These are phyloP conservation scores for Glycine soja DNA, from an alignment of 306 rosid genomes.

Conservation along the genomic window DNA sequence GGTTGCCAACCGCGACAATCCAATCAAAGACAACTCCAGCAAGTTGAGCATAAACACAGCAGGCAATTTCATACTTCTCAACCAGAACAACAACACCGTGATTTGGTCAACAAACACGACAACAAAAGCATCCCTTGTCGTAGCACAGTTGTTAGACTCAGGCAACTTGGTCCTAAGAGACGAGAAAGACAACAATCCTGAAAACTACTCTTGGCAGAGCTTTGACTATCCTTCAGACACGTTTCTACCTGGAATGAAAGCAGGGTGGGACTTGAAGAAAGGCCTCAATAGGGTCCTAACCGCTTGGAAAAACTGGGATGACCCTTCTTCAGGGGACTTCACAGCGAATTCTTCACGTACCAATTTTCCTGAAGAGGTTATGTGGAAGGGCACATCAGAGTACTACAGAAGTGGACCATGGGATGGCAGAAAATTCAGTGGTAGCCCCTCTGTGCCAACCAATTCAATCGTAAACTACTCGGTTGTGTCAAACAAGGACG, in stretches of 20 bases:
- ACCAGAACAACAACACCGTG: neutral
- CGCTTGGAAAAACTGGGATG: slow-evolving; percentile 26
- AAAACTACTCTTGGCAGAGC: slow-evolving; percentile 11
- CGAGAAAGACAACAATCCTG: neutral
- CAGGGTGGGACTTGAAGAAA: neutral
- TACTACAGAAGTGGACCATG: slow-evolving; percentile 2
- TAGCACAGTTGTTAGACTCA: neutral
- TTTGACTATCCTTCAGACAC: slow-evolving; percentile 12
- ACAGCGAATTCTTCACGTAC: neutral
- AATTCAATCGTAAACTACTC: neutral
- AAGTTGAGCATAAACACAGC: neutral
- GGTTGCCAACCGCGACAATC: slow-evolving; percentile 29
- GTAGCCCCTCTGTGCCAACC: neutral
- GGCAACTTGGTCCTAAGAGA: slow-evolving; percentile 15
- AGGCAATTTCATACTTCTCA: neutral
- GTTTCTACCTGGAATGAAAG: neutral
- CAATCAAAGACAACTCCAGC: slow-evolving; percentile 8
- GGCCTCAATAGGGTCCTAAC: neutral
- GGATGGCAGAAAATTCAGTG: neutral
- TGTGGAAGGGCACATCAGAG: neutral
- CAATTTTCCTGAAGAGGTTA: neutral
- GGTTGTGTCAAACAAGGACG: neutral
- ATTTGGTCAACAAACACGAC: slow-evolving; percentile 19
- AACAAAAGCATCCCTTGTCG: neutral
- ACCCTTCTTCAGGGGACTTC: slow-evolving; percentile 31